Evolutionary conservation across 192 early-diverging fungal genomes (phyloP).

Genomic region (Tieghemiomyces parasiticus): DNA sequence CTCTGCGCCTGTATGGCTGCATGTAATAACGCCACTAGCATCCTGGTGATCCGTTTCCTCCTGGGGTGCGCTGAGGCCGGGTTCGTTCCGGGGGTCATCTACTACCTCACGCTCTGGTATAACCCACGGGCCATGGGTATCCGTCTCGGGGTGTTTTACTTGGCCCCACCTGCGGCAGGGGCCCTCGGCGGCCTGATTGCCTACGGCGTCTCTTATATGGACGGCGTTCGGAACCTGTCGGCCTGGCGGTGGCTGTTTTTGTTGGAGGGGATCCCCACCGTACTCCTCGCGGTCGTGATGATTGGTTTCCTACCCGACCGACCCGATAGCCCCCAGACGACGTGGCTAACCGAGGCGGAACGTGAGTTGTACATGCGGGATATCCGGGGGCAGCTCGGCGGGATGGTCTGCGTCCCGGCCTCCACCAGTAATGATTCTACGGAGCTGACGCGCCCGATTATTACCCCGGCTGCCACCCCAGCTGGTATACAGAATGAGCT

Average conservation of each 20-base stretch:
- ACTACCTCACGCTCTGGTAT: conserved; percentile 59
- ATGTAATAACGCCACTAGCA: conserved; percentile 18
- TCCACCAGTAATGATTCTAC: too few relatives aligned
- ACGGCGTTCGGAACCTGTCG: conserved; percentile 30
- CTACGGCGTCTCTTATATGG: conserved; percentile 39
- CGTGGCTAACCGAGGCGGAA: not conserved
- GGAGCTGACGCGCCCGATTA: too few relatives aligned
- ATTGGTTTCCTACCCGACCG: conserved; percentile 37
- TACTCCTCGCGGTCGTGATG: conserved; percentile 35
- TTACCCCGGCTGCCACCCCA: too few relatives aligned
- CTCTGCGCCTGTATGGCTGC: conserved; percentile 45
- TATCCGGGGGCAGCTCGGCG: not conserved
- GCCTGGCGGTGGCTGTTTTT: conserved; percentile 64
- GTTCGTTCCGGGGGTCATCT: conserved; percentile 50
- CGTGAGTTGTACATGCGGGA: not conserved
- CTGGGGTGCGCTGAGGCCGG: conserved; percentile 51
- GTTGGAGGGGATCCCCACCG: conserved; percentile 48
- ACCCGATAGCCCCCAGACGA: conserved; percentile 22
- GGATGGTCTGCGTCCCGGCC: not conserved
- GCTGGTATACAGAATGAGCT: too few relatives aligned
- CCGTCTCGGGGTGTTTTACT: conserved; percentile 48
- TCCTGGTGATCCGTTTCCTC: conserved; percentile 26
- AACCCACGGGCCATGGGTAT: conserved; percentile 42
- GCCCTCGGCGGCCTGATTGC: conserved; percentile 58
- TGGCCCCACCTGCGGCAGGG: conserved; percentile 49